Evolutionary conservation across 495 filamentous ascomycete genomes (phyloP), one percentile per base, ranked within the genome.

Genomic region (Lasiosphaeris hirsuta): DNA sequence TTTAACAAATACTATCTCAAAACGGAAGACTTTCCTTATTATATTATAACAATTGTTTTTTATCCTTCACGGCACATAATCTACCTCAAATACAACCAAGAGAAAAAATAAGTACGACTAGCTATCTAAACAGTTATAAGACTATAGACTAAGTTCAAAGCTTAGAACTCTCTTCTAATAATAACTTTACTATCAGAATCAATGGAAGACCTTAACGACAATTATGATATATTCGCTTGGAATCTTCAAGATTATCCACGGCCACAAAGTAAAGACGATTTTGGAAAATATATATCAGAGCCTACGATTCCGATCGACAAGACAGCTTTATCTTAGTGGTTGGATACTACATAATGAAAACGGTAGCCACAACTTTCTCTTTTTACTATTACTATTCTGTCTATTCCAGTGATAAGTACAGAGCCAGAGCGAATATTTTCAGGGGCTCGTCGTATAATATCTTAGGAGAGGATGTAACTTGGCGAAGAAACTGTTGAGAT

Each of bases 401-500:
- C 43, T 3, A 46, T 30, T 30, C 23, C 23, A 30, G 23, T 5
- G 5, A 30, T 30, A 5, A 30, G 23, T 30, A 5, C 23, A 15
- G 43, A 46, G 43, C 43, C 43, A 5, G 43, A 46, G 17, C 13
- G 43, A 18, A n/a, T 46, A 3, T 46, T 46, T 46, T 46, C 43
- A 15, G 43, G 43, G 43, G 43, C 43, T 10, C 43, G 15, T 46
- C 13, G 43, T 15, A 46, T n/a, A 18, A 46, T 46, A 46, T 46
- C 43, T 10, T 46, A n/a, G 43, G 43, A 46, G 19, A 4, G 43
- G 17, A 46, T 46, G 43, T 1, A 9, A 9, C 15, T 46, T 6
- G 46, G 46, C 18, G 46, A 49, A 19, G 6, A 5, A n/a, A 49
- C 46, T n/a, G 35, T 49, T 49, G 46, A 49, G 46, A 49, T 49